Conservation (phyloP, 108 stramenopile species). For the Aurantiochytrium sp. region DNA sequence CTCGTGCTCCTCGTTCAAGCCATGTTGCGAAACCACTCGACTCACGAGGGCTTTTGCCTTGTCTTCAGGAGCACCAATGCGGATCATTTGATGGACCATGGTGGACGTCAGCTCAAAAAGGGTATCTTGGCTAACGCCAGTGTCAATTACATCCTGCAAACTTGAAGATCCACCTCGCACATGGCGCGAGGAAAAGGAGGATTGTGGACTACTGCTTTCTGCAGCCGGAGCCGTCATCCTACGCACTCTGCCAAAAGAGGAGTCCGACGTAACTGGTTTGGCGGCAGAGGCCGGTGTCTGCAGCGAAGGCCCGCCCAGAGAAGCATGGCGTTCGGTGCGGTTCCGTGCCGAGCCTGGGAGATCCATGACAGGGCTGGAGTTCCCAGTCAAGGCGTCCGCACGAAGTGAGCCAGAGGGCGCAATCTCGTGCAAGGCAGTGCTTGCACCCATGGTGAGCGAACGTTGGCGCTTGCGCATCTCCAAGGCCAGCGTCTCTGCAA, state of each 20-base stretch:
- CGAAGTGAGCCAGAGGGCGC: not conserved
- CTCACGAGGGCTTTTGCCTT: constrained; percentile 8
- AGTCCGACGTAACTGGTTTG: too few relatives aligned
- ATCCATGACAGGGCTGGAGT: too few relatives aligned
- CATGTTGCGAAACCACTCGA: not conserved
- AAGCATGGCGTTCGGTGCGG: not conserved
- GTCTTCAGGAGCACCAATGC: not conserved
- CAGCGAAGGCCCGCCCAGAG: not conserved
- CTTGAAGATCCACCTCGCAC: too few relatives aligned
- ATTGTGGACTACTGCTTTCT: too few relatives aligned
- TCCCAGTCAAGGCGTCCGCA: not conserved
- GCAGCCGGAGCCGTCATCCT: not conserved
- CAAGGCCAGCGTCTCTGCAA: not conserved
- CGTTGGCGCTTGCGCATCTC: not conserved
- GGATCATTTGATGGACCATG: constrained; percentile 1
- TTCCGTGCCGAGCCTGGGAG: too few relatives aligned
- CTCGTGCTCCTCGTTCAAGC: not conserved
- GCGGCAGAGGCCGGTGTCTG: too few relatives aligned
- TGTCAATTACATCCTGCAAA: not conserved
- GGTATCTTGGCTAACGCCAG: not conserved
- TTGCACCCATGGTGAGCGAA: not conserved
- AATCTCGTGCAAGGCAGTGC: not conserved
- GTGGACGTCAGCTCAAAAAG: not conserved
- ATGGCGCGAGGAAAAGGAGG: too few relatives aligned
- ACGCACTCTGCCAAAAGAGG: too few relatives aligned